phyloP scores from a whole-genome alignment of 768 basidiomycete genomes.

The Lactifluus echinatus region DNA sequence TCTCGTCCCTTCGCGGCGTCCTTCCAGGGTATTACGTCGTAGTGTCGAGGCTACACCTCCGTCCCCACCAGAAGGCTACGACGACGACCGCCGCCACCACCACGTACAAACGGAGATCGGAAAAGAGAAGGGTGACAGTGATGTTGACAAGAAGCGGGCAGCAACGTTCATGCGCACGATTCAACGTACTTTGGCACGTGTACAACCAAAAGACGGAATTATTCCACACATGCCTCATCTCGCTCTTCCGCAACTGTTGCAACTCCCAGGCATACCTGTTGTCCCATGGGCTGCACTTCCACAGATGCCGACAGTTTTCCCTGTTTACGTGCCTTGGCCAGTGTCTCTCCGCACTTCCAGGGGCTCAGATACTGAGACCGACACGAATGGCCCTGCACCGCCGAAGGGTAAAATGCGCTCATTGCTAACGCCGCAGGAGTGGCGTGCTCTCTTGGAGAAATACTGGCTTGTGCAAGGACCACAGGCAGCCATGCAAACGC shows the following conservation, averaged over 20 bases:
- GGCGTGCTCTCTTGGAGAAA: conserved; percentile 68
- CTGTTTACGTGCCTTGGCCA: conserved; percentile 63
- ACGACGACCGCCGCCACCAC: background rate
- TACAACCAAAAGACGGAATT: conserved; percentile 50
- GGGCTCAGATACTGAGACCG: conserved; percentile 24
- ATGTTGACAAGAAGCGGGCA: conserved; percentile 27
- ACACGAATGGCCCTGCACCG: conserved; percentile 5
- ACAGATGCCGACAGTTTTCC: conserved; percentile 70
- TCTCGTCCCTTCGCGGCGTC: conserved; percentile 3
- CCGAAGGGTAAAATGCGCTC: conserved; percentile 29
- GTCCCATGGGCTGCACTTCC: conserved; percentile 40
- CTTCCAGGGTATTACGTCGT: conserved; percentile 10
- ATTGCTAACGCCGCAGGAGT: conserved; percentile 40
- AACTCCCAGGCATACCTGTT: conserved; percentile 44
- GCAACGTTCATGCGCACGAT: conserved; percentile 60
- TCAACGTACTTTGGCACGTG: conserved; percentile 59
- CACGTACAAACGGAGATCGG: background rate
- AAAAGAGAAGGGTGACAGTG: conserved; percentile 20
- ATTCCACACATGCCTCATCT: conserved; percentile 44
- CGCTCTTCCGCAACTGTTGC: conserved; percentile 29
- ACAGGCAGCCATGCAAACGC: conserved; percentile 23
- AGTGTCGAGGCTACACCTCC: conserved; percentile 5
- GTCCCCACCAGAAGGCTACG: conserved; percentile 8
- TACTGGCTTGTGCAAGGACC: conserved; percentile 48
- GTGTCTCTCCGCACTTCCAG: conserved; percentile 49